Percentiles rank a stretch among this genome's conserved stretches.
Conservation (phyloP, 2,329 filamentous ascomycete genomes). For the Fusarium beomiforme region DNA sequence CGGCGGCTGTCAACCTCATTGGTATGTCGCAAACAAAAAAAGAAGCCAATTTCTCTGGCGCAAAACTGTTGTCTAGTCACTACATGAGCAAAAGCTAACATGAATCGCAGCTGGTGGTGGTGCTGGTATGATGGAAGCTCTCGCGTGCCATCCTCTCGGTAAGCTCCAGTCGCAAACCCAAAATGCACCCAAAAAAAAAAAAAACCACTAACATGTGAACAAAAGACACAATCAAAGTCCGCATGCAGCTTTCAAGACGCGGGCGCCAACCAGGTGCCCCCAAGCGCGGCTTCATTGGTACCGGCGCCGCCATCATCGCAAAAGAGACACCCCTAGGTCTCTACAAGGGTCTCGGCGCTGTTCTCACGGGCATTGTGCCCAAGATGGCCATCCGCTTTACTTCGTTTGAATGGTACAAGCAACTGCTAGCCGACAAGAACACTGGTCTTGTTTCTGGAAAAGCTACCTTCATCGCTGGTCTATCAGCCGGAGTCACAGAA, state of each 20-base stretch:
- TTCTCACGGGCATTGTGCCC: constrained; percentile 93
- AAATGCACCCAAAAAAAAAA: neutral
- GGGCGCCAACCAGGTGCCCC: constrained; percentile 85
- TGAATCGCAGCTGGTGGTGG: constrained; percentile 81
- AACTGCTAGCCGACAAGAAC: constrained; percentile 74
- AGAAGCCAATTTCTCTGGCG: no score
- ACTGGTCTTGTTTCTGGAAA: constrained; percentile 75
- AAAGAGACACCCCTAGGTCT: constrained; percentile 91
- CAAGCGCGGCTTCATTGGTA: constrained; percentile 86
- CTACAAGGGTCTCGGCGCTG: constrained; percentile 98
- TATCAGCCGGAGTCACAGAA: constrained; percentile 94
- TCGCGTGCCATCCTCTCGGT: constrained; percentile 94
- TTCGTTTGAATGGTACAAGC: constrained; percentile 96
- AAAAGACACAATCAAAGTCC: constrained; percentile 95
- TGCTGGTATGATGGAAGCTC: constrained; percentile 99
- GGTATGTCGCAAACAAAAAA: constrained; percentile 62
- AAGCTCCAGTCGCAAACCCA: constrained; percentile 46
- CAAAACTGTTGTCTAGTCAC: no score
- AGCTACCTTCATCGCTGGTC: constrained; percentile 79
- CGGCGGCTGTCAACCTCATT: constrained; percentile 89
- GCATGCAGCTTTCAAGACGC: constrained; percentile 96
- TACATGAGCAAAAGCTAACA: constrained; percentile 24
- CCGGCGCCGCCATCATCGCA: constrained; percentile 85
- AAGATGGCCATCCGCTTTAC: constrained; percentile 99
- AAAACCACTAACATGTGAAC: constrained; percentile 11